phyloP scores from a whole-genome alignment of 306 rosid genomes.

The Cucumis sativus region Cucumber_9930_V3 NC_026656.2:1246001-1246500 shows the following conservation, averaged over 20 bases:
- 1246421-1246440: not conserved
- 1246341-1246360: too few relatives aligned
- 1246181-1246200: not conserved
- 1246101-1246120: not conserved
- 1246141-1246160: not conserved
- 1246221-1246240: too few relatives aligned
- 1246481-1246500: not conserved
- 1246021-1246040: slow-evolving; percentile 38
- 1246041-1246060: not conserved
- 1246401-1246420: too few relatives aligned
- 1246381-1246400: too few relatives aligned
- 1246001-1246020: slow-evolving; percentile 54
- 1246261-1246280: not conserved
- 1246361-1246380: too few relatives aligned
- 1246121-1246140: not conserved
- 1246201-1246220: not conserved
- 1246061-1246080: not conserved
- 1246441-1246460: not conserved
- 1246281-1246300: too few relatives aligned
- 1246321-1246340: too few relatives aligned
- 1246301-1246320: too few relatives aligned
- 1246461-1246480: not conserved
- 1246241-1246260: not conserved
- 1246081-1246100: not conserved
- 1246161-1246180: not conserved